Evolutionary conservation across 805 yeast genomes (phyloP).

Genomic region (Candida adriatica): DNA sequence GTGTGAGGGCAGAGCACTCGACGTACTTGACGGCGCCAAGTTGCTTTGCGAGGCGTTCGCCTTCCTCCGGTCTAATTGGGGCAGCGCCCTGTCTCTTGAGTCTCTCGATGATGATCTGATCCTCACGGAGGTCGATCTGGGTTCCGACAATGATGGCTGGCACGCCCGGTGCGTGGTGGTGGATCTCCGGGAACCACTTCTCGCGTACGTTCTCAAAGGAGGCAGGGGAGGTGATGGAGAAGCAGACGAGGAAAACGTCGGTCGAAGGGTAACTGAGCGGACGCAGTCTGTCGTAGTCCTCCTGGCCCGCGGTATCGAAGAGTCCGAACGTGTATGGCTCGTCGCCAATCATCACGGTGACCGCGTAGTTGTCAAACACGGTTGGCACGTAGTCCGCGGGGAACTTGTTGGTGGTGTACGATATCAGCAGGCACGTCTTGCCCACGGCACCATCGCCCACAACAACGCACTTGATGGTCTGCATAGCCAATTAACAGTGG

Average conservation of each 20-base stretch:
- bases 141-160: slow-evolving; percentile 97
- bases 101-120: slow-evolving; percentile 83
- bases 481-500: too few species aligned
- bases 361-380: slow-evolving; percentile 94
- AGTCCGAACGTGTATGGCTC: slow-evolving; percentile 97
- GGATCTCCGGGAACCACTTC: slow-evolving; percentile 98
- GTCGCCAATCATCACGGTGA: slow-evolving; percentile 93
- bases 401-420: slow-evolving; percentile 93
- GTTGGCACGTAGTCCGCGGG: slow-evolving; percentile 99
- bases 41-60: slow-evolving; percentile 90
- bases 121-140: slow-evolving; percentile 91
- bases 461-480: slow-evolving; percentile 84
- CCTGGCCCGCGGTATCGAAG: slow-evolving; percentile 98
- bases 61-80: slow-evolving; percentile 81
- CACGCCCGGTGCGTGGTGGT: slow-evolving; percentile 96
- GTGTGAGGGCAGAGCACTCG: slow-evolving; percentile 96
- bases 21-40: slow-evolving; percentile 94
- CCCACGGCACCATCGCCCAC: slow-evolving; percentile 99
- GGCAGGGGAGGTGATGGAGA: slow-evolving; percentile 94
- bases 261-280: slow-evolving; percentile 97
- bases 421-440: slow-evolving; percentile 90
- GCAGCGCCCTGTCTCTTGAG: slow-evolving; percentile 84
- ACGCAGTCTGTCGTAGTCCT: slow-evolving; percentile 95
- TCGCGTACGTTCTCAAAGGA: slow-evolving; percentile 96
- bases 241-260: slow-evolving; percentile 92